phyloP scores from a whole-genome alignment of 78 protist species.

The Chrysochromulina parva region DNA sequence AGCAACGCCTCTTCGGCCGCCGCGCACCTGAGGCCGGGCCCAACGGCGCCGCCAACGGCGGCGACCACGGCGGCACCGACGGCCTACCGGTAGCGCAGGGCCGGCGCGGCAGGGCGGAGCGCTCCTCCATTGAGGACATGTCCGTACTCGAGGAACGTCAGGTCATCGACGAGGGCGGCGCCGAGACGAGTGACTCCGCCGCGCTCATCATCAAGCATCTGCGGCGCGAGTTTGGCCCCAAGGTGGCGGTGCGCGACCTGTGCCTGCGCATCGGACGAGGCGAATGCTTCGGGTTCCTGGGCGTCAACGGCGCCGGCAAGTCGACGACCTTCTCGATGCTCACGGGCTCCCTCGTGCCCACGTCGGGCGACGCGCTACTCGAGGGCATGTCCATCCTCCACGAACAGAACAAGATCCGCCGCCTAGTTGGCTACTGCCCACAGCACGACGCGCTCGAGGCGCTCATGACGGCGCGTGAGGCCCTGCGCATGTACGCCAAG shows the following conservation, averaged over 20 bases:
- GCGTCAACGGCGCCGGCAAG: slow-evolving; percentile 72
- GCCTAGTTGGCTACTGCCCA: slow-evolving; percentile 85
- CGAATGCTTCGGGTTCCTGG: slow-evolving; percentile 48
- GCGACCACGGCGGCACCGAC: background rate
- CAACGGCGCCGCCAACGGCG: background rate
- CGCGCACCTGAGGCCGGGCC: background rate
- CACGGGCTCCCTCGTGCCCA: slow-evolving; percentile 68
- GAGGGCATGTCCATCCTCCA: background rate
- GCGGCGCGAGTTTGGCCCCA: background rate
- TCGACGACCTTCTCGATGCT: slow-evolving; percentile 83
- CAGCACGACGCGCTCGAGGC: slow-evolving; percentile 84
- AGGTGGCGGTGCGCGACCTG: slow-evolving; percentile 10
- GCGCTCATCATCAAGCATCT: background rate
- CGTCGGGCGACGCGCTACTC: slow-evolving; percentile 63
- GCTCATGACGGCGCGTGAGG: slow-evolving; percentile 72
- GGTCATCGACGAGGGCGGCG: background rate
- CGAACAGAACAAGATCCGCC: slow-evolving; percentile 53
- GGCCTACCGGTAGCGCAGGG: background rate
- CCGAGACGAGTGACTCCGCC: background rate
- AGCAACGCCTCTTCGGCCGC: background rate
- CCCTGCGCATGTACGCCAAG: slow-evolving; percentile 74
- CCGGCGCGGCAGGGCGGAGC: background rate
- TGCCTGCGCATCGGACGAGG: background rate
- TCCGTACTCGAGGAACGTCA: background rate
- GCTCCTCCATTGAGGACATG: background rate